Percentiles rank a stretch among this genome's conserved stretches.
Conservation (phyloP, 2,329 filamentous ascomycete genomes). For the Oidium heveae region DNA sequence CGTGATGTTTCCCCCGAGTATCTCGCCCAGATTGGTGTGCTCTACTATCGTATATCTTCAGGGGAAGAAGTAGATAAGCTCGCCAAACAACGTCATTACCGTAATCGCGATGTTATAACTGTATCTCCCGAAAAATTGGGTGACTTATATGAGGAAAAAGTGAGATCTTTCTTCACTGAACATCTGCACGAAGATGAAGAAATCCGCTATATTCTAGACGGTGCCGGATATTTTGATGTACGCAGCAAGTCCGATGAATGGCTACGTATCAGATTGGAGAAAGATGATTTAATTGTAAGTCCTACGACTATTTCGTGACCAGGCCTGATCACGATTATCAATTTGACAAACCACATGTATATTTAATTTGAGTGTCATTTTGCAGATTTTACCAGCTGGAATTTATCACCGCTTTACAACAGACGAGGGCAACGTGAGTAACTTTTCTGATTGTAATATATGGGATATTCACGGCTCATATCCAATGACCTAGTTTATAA, state of each 20-base stretch:
- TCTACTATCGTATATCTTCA: conserved; percentile 45
- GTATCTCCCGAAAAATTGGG: conserved; percentile 75
- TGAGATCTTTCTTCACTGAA: conserved; percentile 82
- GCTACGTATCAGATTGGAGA: conserved; percentile 66
- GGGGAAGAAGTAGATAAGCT: conserved; percentile 46
- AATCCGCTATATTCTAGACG: conserved; percentile 80
- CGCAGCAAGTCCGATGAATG: conserved; percentile 60
- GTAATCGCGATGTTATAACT: conserved; percentile 81
- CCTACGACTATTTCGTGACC: not conserved
- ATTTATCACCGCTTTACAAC: conserved; percentile 98
- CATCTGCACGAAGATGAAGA: conserved; percentile 97
- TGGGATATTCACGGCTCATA: not conserved
- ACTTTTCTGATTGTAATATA: not conserved
- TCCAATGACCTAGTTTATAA: conserved; percentile 42
- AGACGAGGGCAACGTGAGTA: conserved; percentile 63
- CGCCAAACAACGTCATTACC: conserved; percentile 55
- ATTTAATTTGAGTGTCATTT: no score
- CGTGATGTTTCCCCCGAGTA: conserved; percentile 36
- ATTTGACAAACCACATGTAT: no score
- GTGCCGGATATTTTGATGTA: conserved; percentile 83
- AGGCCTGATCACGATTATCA: not conserved
- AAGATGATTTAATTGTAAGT: conserved; percentile 50
- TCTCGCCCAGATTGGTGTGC: conserved; percentile 51
- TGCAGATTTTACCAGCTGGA: conserved; percentile 56
- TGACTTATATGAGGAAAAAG: conserved; percentile 71